A percentile compares a stretch with the other conserved stretches of the same genome.
phyloP scores from a whole-genome alignment of 2,329 filamentous ascomycete genomes.

The Monosporascus sp. region DNA sequence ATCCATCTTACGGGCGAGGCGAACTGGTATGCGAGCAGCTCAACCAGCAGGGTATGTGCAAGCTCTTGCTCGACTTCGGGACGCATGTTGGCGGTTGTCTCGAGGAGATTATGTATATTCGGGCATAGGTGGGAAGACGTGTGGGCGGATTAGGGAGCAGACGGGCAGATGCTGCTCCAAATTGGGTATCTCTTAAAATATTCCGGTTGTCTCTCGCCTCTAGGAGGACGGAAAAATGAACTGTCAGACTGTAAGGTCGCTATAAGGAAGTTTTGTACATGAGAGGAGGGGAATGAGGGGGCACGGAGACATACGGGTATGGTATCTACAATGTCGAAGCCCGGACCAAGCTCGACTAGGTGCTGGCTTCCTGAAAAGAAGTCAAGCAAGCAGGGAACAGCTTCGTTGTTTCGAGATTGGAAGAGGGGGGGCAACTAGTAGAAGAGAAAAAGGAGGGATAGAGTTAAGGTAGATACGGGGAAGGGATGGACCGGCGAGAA shows the following conservation, averaged over 20 bases:
- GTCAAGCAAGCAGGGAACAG: background rate
- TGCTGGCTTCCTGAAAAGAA: background rate
- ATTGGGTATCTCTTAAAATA: background rate
- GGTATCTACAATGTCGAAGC: background rate
- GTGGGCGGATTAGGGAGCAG: slow-evolving; percentile 3
- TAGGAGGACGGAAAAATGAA: background rate
- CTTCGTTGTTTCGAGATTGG: background rate
- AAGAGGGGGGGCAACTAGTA: background rate
- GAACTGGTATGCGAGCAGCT: slow-evolving; percentile 98
- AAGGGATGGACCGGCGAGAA: background rate
- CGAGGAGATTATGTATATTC: slow-evolving; percentile 10
- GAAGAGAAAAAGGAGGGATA: background rate
- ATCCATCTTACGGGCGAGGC: slow-evolving; percentile 99
- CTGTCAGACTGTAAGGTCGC: background rate
- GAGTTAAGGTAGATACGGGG: background rate
- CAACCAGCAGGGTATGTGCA: slow-evolving; percentile 94
- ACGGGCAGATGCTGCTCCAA: background rate
- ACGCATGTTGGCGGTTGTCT: slow-evolving; percentile 63
- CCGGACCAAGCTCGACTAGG: background rate
- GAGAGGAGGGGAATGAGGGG: background rate
- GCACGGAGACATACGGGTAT: background rate
- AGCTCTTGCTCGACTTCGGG: slow-evolving; percentile 99
- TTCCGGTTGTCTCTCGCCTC: background rate
- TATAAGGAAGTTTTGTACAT: background rate
- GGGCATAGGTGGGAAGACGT: slow-evolving; percentile 2